A percentile compares a stretch with the other conserved stretches of the same genome.
These are phyloP conservation scores for Canna indica DNA, from an alignment of 176 grass and related monocot species.

Conservation along the genomic window DNA sequence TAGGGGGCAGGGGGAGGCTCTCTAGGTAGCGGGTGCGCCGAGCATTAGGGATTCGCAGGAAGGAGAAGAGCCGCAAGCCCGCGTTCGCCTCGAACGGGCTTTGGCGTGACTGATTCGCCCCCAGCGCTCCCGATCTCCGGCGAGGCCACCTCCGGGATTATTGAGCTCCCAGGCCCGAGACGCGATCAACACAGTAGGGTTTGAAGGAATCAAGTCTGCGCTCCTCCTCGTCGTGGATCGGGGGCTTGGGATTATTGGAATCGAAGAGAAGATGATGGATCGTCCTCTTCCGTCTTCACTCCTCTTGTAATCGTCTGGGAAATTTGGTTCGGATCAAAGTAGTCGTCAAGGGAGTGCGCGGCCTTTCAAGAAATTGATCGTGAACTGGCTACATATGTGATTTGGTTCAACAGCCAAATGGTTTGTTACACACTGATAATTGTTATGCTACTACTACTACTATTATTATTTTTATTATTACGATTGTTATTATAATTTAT, in stretches of 20 bases:
- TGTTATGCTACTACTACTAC: too few species aligned
- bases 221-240: slow-evolving; percentile 23
- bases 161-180: background rate
- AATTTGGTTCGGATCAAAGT: background rate
- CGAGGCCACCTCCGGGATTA: background rate
- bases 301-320: background rate
- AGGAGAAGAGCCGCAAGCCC: slow-evolving; percentile 17
- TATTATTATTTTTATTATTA: too few species aligned
- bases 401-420: too few species aligned
- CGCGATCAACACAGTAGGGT: background rate
- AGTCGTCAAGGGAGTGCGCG: background rate
- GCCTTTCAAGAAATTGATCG: background rate
- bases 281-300: slow-evolving; percentile 20
- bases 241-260: slow-evolving; percentile 3
- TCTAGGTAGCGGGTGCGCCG: slow-evolving; percentile 56
- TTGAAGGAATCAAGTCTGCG: slow-evolving; percentile 5
- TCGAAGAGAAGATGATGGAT: background rate
- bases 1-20: slow-evolving; percentile 33
- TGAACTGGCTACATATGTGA: too few species aligned
- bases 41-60: slow-evolving; percentile 57
- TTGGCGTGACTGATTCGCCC: slow-evolving; percentile 95
- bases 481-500: too few species aligned
- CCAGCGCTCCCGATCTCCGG: slow-evolving; percentile 80
- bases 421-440: too few species aligned
- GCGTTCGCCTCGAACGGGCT: slow-evolving; percentile 24